Evolutionary conservation across 139 green algal species (phyloP).

Genomic region (Trebouxia sp.): DNA sequence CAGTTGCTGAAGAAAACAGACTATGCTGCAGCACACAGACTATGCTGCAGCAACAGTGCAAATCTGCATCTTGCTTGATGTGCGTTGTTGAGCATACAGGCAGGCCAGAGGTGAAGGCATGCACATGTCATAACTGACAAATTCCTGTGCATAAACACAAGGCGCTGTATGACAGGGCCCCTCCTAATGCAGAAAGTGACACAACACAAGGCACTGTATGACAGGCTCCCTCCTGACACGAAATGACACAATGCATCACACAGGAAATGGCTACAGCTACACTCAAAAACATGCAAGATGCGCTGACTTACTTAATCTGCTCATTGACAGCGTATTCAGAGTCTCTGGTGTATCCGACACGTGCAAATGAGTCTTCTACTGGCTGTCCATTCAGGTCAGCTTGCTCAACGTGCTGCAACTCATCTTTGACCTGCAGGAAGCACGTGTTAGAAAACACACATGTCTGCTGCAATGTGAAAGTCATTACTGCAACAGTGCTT

Average conservation of each 20-base stretch:
- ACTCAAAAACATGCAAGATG: neutral
- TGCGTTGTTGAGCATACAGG: too few relatives aligned
- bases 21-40: too few relatives aligned
- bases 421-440: slow-evolving; percentile 18
- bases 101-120: too few relatives aligned
- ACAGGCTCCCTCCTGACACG: neutral
- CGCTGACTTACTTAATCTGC: slow-evolving; percentile 90
- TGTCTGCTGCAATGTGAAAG: neutral
- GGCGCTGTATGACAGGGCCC: neutral
- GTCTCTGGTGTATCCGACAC: slow-evolving; percentile 74
- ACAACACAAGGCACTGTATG: neutral
- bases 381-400: slow-evolving; percentile 10
- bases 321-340: slow-evolving; percentile 93
- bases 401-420: slow-evolving; percentile 28
- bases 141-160: too few relatives aligned
- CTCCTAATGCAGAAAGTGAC: too few relatives aligned
- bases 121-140: too few relatives aligned
- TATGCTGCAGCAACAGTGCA: too few relatives aligned
- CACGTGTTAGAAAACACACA: neutral
- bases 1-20: too few relatives aligned
- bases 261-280: neutral
- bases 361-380: slow-evolving; percentile 65
- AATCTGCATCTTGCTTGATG: too few relatives aligned
- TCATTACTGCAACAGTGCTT: neutral
- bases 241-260: neutral